phyloP scores from a whole-genome alignment of 176 grass and related monocot species.

The Secale cereale region DNA sequence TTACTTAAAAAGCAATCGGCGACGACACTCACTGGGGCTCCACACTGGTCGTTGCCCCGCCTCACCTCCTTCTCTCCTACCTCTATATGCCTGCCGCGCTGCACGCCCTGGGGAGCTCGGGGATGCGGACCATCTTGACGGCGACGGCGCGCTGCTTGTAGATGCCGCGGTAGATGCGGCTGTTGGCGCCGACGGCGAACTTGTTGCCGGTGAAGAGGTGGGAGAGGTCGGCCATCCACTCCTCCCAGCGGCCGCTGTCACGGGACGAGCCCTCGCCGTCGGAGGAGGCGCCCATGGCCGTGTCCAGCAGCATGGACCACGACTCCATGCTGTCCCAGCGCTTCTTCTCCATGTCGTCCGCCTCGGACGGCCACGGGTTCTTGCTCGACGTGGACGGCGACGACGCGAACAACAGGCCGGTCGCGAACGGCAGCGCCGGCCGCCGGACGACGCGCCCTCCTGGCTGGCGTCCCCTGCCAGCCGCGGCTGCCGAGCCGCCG shows the following conservation, averaged over 20 bases:
- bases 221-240: constrained; percentile 97
- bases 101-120: too few relatives aligned
- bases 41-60: too few relatives aligned
- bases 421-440: constrained; percentile 22
- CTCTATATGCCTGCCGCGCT: too few relatives aligned
- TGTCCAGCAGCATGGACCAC: constrained; percentile 93
- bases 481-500: neutral
- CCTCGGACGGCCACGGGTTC: constrained; percentile 36
- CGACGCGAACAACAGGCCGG: constrained; percentile 28
- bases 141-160: constrained; percentile 93
- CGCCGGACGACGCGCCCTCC: constrained; percentile 23
- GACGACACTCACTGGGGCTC: too few relatives aligned
- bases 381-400: constrained; percentile 40
- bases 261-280: constrained; percentile 25
- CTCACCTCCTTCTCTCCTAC: too few relatives aligned
- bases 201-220: constrained; percentile 98
- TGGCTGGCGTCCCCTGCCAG: constrained; percentile 35
- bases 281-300: constrained; percentile 17
- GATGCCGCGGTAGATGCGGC: constrained; percentile 96
- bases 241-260: constrained; percentile 49
- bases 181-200: constrained; percentile 92
- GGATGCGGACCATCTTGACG: constrained; percentile 93
- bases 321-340: constrained; percentile 99
- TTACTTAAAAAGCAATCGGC: too few relatives aligned
- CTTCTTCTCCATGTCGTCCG: constrained; percentile 98